Evolutionary conservation across 208 protist genomes (phyloP), one percentile per base, ranked within the genome.

Genomic region (Paratrypanosoma confusum): DNA sequence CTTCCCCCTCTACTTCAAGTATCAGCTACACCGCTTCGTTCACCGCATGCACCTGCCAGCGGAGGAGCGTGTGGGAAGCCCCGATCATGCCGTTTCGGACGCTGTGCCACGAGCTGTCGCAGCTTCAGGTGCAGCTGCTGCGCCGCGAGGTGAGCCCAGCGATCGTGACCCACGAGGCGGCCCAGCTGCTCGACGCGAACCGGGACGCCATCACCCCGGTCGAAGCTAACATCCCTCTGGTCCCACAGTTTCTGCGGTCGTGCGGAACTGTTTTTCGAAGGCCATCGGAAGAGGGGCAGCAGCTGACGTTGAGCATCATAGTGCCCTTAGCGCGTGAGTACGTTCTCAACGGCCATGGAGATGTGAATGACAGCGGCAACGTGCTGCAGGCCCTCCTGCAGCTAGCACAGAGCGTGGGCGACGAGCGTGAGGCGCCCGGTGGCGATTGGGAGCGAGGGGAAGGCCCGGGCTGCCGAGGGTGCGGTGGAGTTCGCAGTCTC

Each of bases 81-180:
- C 18, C 57, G 51, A 29, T 29, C 17, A 16, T 26, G n/a, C 25
- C 14, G n/a, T 67, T 81, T 55, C 27, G 34, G 18, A 23, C 44
- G 0, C 33, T 90, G 11, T 90, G 72, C 34, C 49, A 79, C 11
- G 77, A 91, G 47, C 54, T 93, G 43, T 50, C 65, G 5, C 58
- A 57, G n/a, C 48, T 93, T 5, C 83, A 93, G 39, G 41, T 93
- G 25, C 59, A 64, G 21, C 38, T 89, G 43, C 63, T 93, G 29
- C 73, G 65, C 14, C 75, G 83, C 13, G 53, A 77, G 8, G 77
- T 61, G n/a, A 47, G 59, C 20, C 75, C 55, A 8, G 11, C 45
- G 23, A 10, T 6, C 36, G 8, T 20, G 16, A 47, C 57, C 3
- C 27, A 34, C 16, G 64, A 87, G 33, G 79, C 70, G 0, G 41